Percentiles rank a stretch among this genome's conserved stretches.
Evolutionary conservation across 2,329 filamentous ascomycete genomes (phyloP).

Genomic region (Mycosphaerella arachidis): DNA sequence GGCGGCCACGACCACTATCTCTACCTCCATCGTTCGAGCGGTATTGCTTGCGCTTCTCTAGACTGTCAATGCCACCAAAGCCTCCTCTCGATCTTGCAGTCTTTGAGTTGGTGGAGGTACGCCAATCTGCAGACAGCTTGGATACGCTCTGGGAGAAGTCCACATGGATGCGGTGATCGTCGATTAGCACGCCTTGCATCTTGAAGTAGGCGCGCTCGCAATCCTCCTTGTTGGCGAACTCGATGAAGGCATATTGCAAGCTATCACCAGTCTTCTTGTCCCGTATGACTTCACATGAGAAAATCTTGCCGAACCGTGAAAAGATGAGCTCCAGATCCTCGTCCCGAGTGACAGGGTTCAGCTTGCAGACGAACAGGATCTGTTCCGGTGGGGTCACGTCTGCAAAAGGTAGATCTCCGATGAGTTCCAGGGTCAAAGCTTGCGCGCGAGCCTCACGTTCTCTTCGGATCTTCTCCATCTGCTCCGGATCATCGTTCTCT

Average conservation of each 20-base stretch:
- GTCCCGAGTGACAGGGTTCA: slow-evolving; percentile 93
- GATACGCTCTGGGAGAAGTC: slow-evolving; percentile 95
- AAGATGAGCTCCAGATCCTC: slow-evolving; percentile 95
- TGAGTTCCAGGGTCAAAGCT: slow-evolving; percentile 92
- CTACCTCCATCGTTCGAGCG: slow-evolving; percentile 52
- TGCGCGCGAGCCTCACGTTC: slow-evolving; percentile 91
- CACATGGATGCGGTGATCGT: slow-evolving; percentile 95
- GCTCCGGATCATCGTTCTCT: slow-evolving; percentile 73
- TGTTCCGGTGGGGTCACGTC: slow-evolving; percentile 98
- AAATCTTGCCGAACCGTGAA: slow-evolving; percentile 88
- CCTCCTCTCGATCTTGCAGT: slow-evolving; percentile 65
- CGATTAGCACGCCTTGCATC: slow-evolving; percentile 96
- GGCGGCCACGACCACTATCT: slow-evolving; percentile 39
- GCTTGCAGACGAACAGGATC: slow-evolving; percentile 94
- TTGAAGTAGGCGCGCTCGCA: slow-evolving; percentile 97
- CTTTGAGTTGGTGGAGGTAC: slow-evolving; percentile 78
- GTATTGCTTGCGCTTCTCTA: slow-evolving; percentile 91
- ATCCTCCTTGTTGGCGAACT: slow-evolving; percentile 86
- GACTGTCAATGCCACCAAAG: slow-evolving; percentile 81
- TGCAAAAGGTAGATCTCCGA: slow-evolving; percentile 93
- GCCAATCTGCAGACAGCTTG: slow-evolving; percentile 84
- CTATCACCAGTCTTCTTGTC: slow-evolving; percentile 93
- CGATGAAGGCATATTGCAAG: slow-evolving; percentile 95
- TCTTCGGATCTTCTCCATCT: slow-evolving; percentile 71
- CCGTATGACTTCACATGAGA: slow-evolving; percentile 93